Percentiles rank a stretch among this genome's conserved stretches.
These are phyloP conservation scores for Phytophthora idaei DNA, from an alignment of 352 stramenopile genomes.

Conservation along the genomic window DNA sequence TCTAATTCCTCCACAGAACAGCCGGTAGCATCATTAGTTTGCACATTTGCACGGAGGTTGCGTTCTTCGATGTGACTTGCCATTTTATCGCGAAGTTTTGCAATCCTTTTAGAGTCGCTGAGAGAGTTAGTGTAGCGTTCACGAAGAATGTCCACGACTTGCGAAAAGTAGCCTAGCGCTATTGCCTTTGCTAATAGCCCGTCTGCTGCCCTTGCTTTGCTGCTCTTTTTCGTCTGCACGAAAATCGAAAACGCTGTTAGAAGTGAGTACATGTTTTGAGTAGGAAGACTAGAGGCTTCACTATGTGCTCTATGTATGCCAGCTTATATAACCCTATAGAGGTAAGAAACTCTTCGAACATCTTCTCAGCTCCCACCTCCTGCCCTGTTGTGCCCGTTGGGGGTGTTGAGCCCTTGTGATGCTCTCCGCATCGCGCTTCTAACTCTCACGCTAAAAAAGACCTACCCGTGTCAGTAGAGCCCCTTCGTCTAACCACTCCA, in stretches of 20 bases:
- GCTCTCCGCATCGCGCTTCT: not conserved
- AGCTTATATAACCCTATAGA: not conserved
- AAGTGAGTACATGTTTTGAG: not conserved
- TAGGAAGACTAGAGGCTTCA: not conserved
- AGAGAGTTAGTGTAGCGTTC: not conserved
- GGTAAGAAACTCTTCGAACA: not conserved
- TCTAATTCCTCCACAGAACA: not conserved
- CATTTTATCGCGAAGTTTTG: conserved; percentile 17
- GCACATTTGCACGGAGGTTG: conserved; percentile 9
- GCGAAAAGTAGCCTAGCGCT: not conserved
- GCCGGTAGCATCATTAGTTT: not conserved
- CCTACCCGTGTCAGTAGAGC: not conserved
- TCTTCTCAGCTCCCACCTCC: not conserved
- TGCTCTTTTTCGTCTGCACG: not conserved
- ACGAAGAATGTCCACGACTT: not conserved
- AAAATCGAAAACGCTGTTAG: not conserved
- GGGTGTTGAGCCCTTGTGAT: not conserved
- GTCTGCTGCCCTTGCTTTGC: not conserved
- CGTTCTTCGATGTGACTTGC: not conserved
- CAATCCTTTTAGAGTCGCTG: not conserved
- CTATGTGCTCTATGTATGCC: not conserved
- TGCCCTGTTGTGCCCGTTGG: not conserved
- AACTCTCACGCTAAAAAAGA: not conserved
- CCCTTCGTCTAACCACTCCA: too few relatives aligned
- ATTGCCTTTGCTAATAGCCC: not conserved